These are phyloP conservation scores for Cornus florida DNA, from an alignment of 148 eudicot species.

Conservation along the genomic window DNA sequence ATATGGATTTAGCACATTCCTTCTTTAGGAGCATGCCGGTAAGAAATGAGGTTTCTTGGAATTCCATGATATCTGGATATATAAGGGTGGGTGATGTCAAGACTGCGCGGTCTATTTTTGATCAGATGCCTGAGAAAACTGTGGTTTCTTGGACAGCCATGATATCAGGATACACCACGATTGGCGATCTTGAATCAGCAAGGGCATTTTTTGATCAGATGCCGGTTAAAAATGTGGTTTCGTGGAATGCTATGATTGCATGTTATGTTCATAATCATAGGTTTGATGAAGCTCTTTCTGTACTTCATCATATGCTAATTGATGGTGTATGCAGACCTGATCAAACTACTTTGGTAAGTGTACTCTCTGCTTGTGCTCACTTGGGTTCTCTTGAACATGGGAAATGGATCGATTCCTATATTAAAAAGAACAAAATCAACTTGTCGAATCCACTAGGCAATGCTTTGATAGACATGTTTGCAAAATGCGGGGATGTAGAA, in stretches of 20 bases:
- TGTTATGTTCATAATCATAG: conserved; percentile 25
- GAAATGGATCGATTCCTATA: conserved; percentile 30
- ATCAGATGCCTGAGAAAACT: conserved; percentile 28
- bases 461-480: conserved; percentile 33
- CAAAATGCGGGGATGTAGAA: conserved; percentile 35
- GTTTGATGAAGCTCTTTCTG: conserved; percentile 30
- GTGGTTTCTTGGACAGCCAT: conserved; percentile 43
- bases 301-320: conserved; percentile 22
- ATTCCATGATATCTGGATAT: conserved; percentile 36
- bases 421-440: conserved; percentile 28
- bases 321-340: conserved; percentile 31
- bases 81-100: conserved; percentile 22
- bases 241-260: conserved; percentile 40
- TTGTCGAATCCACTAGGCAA: conserved; percentile 29
- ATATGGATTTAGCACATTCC: conserved; percentile 22
- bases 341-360: conserved; percentile 27
- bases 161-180: conserved; percentile 30
- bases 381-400: conserved; percentile 37
- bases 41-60: conserved; percentile 39
- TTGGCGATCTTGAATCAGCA: conserved; percentile 28
- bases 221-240: conserved; percentile 23
- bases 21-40: conserved; percentile 30
- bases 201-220: conserved; percentile 26
- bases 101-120: conserved; percentile 25
- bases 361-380: conserved; percentile 33